These are phyloP conservation scores for Cutaneotrichosporon sp. DNA, from an alignment of 1,284 basidiomycete species.

Conservation along the genomic window DNA sequence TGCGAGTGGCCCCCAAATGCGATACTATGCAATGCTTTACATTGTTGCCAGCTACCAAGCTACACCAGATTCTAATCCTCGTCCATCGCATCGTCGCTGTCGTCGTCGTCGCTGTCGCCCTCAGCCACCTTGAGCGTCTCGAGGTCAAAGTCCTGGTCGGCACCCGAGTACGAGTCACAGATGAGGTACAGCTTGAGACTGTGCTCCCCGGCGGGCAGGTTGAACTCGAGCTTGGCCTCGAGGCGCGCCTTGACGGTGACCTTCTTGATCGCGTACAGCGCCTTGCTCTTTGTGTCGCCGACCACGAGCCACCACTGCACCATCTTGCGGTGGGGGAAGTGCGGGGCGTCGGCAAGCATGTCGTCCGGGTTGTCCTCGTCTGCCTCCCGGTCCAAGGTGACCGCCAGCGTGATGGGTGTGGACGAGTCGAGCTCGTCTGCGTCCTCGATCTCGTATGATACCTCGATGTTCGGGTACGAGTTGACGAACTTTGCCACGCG, in stretches of 20 bases:
- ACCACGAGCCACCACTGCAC: constrained; percentile 97
- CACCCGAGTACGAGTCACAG: constrained; percentile 84
- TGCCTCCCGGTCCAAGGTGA: constrained; percentile 73
- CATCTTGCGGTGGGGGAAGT: constrained; percentile 85
- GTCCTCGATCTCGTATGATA: constrained; percentile 65
- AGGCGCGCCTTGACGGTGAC: constrained; percentile 80
- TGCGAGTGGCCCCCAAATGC: no score
- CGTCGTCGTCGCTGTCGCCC: constrained; percentile 73
- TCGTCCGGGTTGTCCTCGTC: constrained; percentile 69
- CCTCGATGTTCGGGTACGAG: constrained; percentile 87
- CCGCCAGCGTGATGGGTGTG: constrained; percentile 73
- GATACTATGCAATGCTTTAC: no score
- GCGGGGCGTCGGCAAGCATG: constrained; percentile 80
- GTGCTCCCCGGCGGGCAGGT: constrained; percentile 74
- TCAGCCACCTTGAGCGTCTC: constrained; percentile 77
- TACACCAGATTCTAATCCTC: constrained; percentile 7
- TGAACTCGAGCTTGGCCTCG: constrained; percentile 81
- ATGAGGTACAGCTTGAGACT: constrained; percentile 81
- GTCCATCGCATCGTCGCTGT: constrained; percentile 51
- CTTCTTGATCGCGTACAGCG: constrained; percentile 88
- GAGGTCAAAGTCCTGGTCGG: constrained; percentile 81
- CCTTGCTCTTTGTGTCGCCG: constrained; percentile 63
- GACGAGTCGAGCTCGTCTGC: constrained; percentile 79
- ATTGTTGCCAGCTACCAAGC: not conserved
- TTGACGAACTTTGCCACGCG: constrained; percentile 87